Conservation (phyloP, 768 basidiomycete genomes). For the Leccinellum luteum region DNA sequence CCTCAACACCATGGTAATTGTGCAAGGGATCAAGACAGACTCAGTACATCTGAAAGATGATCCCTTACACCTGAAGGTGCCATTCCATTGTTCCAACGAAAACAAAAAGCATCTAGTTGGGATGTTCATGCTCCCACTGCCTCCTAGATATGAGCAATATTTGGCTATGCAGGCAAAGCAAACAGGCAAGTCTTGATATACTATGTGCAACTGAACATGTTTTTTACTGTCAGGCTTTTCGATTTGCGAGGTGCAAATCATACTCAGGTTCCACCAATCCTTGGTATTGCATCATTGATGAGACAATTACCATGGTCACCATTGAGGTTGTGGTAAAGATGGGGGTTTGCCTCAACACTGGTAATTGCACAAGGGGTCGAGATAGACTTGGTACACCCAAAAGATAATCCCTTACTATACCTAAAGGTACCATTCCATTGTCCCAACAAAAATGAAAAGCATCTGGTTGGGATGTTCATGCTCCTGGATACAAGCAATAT, state of each 20-base stretch:
- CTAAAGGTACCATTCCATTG: too few species aligned
- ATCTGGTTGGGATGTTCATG: too few species aligned
- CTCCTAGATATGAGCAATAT: conserved; percentile 96
- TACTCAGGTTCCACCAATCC: conserved; percentile 79
- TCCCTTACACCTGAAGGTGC: conserved; percentile 90
- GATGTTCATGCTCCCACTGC: too few species aligned
- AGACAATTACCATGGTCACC: too few species aligned
- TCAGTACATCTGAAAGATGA: conserved; percentile 72
- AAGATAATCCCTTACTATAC: too few species aligned
- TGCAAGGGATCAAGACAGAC: conserved; percentile 44
- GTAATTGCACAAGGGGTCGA: too few species aligned
- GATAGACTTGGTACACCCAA: too few species aligned
- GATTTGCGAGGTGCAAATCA: conserved; percentile 93
- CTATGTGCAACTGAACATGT: not conserved
- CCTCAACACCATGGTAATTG: conserved; percentile 42
- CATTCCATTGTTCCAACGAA: conserved; percentile 77
- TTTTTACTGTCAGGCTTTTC: conserved; percentile 65
- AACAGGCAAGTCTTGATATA: conserved; percentile 61
- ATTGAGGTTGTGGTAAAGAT: too few species aligned
- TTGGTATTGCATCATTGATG: too few species aligned
- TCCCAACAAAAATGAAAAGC: too few species aligned
- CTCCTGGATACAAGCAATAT: too few species aligned
- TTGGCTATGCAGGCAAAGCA: conserved; percentile 95
- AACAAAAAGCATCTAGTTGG: conserved; percentile 87
- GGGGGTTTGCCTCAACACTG: too few species aligned